Conservation (phyloP, 2,329 filamentous ascomycete species). For the Capronia coronata region DNA sequence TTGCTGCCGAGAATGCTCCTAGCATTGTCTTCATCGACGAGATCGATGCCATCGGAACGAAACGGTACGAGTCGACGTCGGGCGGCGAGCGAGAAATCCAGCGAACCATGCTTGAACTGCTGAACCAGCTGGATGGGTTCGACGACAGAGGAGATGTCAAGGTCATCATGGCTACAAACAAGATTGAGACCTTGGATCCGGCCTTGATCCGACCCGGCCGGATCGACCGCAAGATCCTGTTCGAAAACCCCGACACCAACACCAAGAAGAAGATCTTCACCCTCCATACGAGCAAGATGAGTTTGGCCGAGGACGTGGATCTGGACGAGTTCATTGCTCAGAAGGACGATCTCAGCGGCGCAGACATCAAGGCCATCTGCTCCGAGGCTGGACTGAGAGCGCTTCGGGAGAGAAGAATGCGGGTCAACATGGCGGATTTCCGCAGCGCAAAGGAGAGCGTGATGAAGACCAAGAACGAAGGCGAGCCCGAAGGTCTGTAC, state of each 20-base stretch:
- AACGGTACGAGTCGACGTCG: conserved; percentile 95
- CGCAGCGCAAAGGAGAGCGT: conserved; percentile 85
- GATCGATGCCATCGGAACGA: conserved; percentile 97
- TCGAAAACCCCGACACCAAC: conserved; percentile 72
- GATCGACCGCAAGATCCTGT: conserved; percentile 95
- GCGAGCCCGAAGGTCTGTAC: conserved; percentile 96
- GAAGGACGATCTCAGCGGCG: conserved; percentile 94
- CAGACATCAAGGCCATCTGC: conserved; percentile 98
- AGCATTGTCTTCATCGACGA: conserved; percentile 99
- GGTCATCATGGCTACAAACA: conserved; percentile 99
- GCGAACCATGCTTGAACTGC: conserved; percentile 94
- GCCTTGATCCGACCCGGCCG: conserved; percentile 92
- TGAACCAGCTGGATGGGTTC: conserved; percentile 98
- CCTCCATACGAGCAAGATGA: conserved; percentile 98
- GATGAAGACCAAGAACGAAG: conserved; percentile 96
- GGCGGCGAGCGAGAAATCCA: conserved; percentile 96
- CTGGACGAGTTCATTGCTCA: conserved; percentile 97
- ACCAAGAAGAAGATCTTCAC: conserved; percentile 98
- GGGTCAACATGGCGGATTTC: conserved; percentile 98
- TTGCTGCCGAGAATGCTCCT: conserved; percentile 90
- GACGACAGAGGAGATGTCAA: conserved; percentile 98
- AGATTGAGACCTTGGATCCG: conserved; percentile 95
- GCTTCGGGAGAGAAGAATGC: conserved; percentile 88
- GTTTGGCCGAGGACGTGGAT: conserved; percentile 89
- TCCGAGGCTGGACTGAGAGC: conserved; percentile 94